Evolutionary conservation across 2,329 filamentous ascomycete species (phyloP).

Genomic region (Claviceps sp.): DNA sequence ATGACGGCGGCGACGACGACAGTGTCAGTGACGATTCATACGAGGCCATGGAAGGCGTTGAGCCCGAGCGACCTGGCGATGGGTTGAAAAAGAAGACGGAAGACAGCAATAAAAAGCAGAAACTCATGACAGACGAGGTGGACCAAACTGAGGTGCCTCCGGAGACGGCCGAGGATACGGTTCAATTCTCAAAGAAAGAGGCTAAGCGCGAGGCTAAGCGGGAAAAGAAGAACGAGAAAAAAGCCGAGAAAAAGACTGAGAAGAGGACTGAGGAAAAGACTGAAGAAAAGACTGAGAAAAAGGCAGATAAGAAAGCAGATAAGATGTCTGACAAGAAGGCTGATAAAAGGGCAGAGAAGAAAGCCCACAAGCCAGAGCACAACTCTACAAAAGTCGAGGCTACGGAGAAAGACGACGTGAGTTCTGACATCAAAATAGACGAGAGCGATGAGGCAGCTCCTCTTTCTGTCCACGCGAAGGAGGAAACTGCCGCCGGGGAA

Average conservation of each 20-base stretch:
- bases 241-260: constrained; percentile 18
- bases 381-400: too few relatives aligned
- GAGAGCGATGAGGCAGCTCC: constrained; percentile 9
- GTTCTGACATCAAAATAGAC: constrained; percentile 6
- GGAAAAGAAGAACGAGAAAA: constrained; percentile 28
- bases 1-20: constrained; percentile 27
- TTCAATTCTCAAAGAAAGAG: constrained; percentile 38
- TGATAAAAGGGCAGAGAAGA: too few relatives aligned
- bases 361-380: too few relatives aligned
- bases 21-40: constrained; percentile 28
- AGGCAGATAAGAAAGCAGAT: too few relatives aligned
- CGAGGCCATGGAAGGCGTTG: constrained; percentile 38
- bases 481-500: constrained; percentile 30
- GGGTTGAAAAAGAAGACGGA: constrained; percentile 39
- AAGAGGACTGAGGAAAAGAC: constrained; percentile 18
- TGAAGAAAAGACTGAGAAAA: constrained; percentile 6
- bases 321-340: too few relatives aligned
- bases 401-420: constrained; percentile 4
- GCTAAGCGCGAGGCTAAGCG: constrained; percentile 32
- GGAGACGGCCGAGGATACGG: constrained; percentile 33
- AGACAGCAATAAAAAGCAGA: constrained; percentile 44
- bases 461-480: constrained; percentile 18
- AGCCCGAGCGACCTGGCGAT: constrained; percentile 48
- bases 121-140: constrained; percentile 18
- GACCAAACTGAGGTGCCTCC: constrained; percentile 11